Evolutionary conservation across 1,139 yeast species (phyloP), one percentile per base, ranked within the genome.

Genomic region (Pichia sorboxylosa): DNA sequence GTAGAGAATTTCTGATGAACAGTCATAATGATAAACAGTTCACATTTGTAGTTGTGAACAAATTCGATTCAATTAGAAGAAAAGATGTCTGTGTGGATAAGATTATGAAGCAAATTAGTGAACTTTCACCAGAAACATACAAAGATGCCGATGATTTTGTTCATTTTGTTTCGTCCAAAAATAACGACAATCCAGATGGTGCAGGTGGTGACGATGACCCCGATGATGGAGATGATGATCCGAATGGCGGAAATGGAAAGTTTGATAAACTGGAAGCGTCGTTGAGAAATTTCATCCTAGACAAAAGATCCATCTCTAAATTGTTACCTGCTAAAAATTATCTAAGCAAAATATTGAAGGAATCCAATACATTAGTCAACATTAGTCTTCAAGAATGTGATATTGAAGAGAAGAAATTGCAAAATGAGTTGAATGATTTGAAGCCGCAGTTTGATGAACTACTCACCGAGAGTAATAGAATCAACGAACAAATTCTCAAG

Each of bases 1-100:
- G 97, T 1, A 81, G 84, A 47, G 98, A 92, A 49, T 92, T 92
- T 48, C 83, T 92, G 35, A 67, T 90, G 4, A 74, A 84, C 26
- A 94, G 96, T 2, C 90, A 95, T 1, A 77, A 78, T 34, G 99
- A 92, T 48, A 90, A 87, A 57, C 76, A 92, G 40, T 72, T 85
- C 42, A 83, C 90, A 32, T 92, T 92, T 51, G 85, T 92, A 51
- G 97, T 92, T 14, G 94, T 90, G 28, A 92, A 92, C 58, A 72
- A 82, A 48, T 92, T 84, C 53, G 97, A 90, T 57, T 75, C 71
- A 42, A 87, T 90, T 42, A 67, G 64, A 40, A 83, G 85, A 52
- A 81, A 84, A 51, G 72, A 75, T 32, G 71, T 81, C 41, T 92
- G 99, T 56, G 73, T 69, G 52, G 61, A 67, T 27, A 65, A 79